Evolutionary conservation across 805 yeast species (phyloP).

Genomic region (Metschnikowia cubensis): DNA sequence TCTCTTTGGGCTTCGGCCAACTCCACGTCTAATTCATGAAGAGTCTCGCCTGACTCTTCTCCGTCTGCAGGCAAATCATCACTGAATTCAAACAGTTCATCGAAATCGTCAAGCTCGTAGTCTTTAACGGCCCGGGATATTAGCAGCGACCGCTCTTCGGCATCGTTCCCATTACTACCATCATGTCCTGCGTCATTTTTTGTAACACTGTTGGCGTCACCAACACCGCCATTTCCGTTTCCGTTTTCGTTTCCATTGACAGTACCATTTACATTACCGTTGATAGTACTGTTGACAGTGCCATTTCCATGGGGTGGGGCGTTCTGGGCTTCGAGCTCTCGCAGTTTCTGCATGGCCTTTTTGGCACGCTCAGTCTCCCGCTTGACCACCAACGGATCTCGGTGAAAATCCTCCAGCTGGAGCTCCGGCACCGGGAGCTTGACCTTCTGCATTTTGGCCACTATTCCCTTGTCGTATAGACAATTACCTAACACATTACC

Average conservation of each 20-base stretch:
- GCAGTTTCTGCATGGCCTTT: constrained; percentile 2
- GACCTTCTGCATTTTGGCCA: constrained; percentile 47
- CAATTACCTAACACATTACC: constrained; percentile 82
- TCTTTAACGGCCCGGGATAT: constrained; percentile 6
- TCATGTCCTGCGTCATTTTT: background rate
- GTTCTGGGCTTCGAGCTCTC: background rate
- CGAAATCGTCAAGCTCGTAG: constrained; percentile 30
- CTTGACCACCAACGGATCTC: constrained; percentile 33
- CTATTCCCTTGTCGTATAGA: constrained; percentile 69
- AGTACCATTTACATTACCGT: background rate
- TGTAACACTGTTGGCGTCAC: background rate
- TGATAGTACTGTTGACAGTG: background rate
- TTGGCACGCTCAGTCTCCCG: constrained; percentile 22
- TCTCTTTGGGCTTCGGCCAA: background rate
- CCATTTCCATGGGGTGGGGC: background rate
- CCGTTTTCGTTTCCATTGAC: background rate
- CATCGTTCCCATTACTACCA: background rate
- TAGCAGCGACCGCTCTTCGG: background rate
- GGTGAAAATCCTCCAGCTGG: constrained; percentile 30
- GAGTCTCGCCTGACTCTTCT: constrained; percentile 7
- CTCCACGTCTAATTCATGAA: constrained; percentile 1
- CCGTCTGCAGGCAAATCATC: constrained; percentile 33
- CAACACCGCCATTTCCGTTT: background rate
- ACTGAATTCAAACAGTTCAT: constrained; percentile 39
- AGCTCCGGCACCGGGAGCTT: constrained; percentile 27